phyloP scores from a whole-genome alignment of 768 basidiomycete species.

The Kwoniella pini region DNA sequence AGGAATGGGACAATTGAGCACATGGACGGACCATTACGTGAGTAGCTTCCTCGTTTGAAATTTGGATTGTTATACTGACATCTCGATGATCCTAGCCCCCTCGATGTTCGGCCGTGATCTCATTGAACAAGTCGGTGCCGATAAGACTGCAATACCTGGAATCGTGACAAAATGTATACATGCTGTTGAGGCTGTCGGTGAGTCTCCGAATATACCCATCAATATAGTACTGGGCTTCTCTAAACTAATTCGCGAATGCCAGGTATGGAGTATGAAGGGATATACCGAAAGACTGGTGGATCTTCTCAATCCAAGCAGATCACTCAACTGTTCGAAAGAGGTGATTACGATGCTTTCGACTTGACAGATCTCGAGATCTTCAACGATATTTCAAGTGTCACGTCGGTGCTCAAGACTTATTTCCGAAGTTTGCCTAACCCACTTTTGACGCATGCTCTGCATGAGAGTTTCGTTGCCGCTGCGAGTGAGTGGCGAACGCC shows the following conservation, averaged over 20 bases:
- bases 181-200: constrained; percentile 84
- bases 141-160: constrained; percentile 64
- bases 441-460: constrained; percentile 83
- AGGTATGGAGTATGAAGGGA: constrained; percentile 96
- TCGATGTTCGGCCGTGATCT: constrained; percentile 94
- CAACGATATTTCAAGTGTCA: constrained; percentile 96
- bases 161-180: constrained; percentile 95
- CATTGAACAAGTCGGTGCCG: constrained; percentile 68
- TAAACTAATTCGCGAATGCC: neutral
- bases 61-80: neutral
- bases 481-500: constrained; percentile 58
- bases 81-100: constrained; percentile 59
- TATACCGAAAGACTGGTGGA: constrained; percentile 97
- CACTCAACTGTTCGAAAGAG: constrained; percentile 90
- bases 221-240: neutral
- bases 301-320: constrained; percentile 88
- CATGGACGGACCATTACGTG: constrained; percentile 50
- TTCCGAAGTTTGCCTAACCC: constrained; percentile 91
- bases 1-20: constrained; percentile 34
- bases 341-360: constrained; percentile 86
- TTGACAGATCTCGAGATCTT: constrained; percentile 81
- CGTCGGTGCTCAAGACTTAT: constrained; percentile 94
- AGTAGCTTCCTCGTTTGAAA: constrained; percentile 4
- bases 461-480: constrained; percentile 83
- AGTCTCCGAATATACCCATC: constrained; percentile 42